Conservation (phyloP, 2,329 filamentous ascomycete species). For the Epichloe hybrida region DNA sequence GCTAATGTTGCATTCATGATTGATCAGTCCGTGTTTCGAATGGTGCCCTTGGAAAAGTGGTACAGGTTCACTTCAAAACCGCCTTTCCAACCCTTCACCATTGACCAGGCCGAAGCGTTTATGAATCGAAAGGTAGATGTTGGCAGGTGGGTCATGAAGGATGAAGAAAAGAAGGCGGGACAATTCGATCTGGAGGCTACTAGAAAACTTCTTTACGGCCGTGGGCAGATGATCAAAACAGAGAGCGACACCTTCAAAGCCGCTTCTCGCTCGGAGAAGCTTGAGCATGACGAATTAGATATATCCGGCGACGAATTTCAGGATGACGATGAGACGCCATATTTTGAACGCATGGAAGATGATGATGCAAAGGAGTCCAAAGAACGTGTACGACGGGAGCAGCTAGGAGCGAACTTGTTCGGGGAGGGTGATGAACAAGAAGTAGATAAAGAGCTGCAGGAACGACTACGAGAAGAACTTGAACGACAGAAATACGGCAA, state of each 20-base stretch:
- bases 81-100: conserved; percentile 60
- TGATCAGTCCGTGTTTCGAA: conserved; percentile 55
- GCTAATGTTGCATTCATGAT: conserved; percentile 71
- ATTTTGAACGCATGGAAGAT: conserved; percentile 66
- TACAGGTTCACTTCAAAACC: conserved; percentile 79
- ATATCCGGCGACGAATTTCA: conserved; percentile 65
- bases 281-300: conserved; percentile 58
- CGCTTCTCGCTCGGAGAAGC: conserved; percentile 47
- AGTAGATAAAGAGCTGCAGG: conserved; percentile 61
- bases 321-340: conserved; percentile 70
- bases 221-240: conserved; percentile 47
- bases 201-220: conserved; percentile 34
- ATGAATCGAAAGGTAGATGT: conserved; percentile 69
- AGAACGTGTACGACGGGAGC: conserved; percentile 62
- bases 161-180: conserved; percentile 43
- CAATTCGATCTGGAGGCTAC: conserved; percentile 50
- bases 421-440: conserved; percentile 54
- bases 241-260: conserved; percentile 52
- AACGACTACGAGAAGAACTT: conserved; percentile 54
- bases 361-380: conserved; percentile 65
- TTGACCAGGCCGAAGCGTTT: conserved; percentile 73
- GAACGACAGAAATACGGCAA: conserved; percentile 61
- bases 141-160: conserved; percentile 67
- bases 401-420: conserved; percentile 79
- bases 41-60: conserved; percentile 91